Evolutionary conservation across 1,284 basidiomycete species (phyloP).

Genomic region (Leccinum subspadiceum): DNA sequence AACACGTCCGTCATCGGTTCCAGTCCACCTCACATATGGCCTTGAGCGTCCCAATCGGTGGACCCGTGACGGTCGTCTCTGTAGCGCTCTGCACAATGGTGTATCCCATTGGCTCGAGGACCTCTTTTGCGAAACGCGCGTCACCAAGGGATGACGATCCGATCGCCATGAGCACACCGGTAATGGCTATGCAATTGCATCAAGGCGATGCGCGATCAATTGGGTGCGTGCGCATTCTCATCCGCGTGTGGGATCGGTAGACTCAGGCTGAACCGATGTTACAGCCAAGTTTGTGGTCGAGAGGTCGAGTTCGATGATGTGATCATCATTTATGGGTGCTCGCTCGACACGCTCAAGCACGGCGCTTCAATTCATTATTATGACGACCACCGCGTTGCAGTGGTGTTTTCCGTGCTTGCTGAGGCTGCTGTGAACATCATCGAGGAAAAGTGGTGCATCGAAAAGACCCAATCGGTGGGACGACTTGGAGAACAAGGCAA

Average conservation of each 20-base stretch:
- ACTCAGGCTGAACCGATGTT: conserved; percentile 7
- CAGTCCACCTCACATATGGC: too few relatives aligned
- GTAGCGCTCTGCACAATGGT: too few relatives aligned
- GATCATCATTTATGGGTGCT: conserved; percentile 83
- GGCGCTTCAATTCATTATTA: conserved; percentile 90
- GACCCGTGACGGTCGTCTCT: too few relatives aligned
- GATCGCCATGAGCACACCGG: too few relatives aligned
- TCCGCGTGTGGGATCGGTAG: background rate
- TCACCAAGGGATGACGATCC: too few relatives aligned
- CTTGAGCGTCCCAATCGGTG: too few relatives aligned
- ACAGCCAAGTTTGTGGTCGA: conserved; percentile 93
- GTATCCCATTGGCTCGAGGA: too few relatives aligned
- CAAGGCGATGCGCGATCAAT: conserved; percentile 92
- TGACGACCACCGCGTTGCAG: conserved; percentile 97
- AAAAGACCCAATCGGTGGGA: conserved; percentile 99
- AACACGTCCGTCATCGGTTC: too few relatives aligned
- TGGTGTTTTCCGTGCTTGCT: conserved; percentile 94
- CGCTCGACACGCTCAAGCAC: conserved; percentile 58
- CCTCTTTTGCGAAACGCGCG: too few relatives aligned
- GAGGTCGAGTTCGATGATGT: conserved; percentile 91
- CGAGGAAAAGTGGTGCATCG: conserved; percentile 96
- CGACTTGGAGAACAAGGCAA: conserved; percentile 89
- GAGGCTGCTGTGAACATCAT: conserved; percentile 68
- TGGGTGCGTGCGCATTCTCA: conserved; percentile 50
- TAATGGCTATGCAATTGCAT: conserved; percentile 72